Percentiles rank a stretch among this genome's conserved stretches.
phyloP scores from a whole-genome alignment of 2,329 filamentous ascomycete species.

The Aspergillus pseudoterreus region DNA sequence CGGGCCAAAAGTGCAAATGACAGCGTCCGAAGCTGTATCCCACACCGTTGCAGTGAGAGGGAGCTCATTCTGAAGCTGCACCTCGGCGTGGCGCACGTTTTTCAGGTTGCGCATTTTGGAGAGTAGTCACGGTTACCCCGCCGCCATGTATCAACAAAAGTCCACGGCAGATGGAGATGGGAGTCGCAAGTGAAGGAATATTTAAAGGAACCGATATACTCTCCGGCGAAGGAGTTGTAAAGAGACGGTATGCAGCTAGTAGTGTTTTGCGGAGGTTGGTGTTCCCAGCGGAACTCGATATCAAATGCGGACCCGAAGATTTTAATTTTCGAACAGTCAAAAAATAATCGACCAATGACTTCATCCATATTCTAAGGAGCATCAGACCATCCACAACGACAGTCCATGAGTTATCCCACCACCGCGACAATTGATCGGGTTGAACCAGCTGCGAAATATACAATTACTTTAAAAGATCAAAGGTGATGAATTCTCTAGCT shows the following conservation, averaged over 20 bases:
- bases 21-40: slow-evolving; percentile 73
- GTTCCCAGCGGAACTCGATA: slow-evolving; percentile 4
- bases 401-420: not conserved
- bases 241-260: no score
- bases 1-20: slow-evolving; percentile 83
- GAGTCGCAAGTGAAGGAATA: not conserved
- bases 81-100: slow-evolving; percentile 68
- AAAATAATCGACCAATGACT: slow-evolving; percentile 39
- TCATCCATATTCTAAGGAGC: slow-evolving; percentile 36
- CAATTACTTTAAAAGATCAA: slow-evolving; percentile 15
- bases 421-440: slow-evolving; percentile 6
- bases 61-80: slow-evolving; percentile 57
- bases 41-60: slow-evolving; percentile 75
- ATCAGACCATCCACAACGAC: slow-evolving; percentile 16
- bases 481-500: slow-evolving; percentile 32
- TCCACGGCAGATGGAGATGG: slow-evolving; percentile 3
- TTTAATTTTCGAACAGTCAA: slow-evolving; percentile 35
- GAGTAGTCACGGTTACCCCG: slow-evolving; percentile 31
- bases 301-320: slow-evolving; percentile 31
- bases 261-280: not conserved
- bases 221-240: not conserved
- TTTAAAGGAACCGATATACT: not conserved
- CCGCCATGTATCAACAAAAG: slow-evolving; percentile 29
- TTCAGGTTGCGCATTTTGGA: slow-evolving; percentile 79
- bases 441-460: not conserved